Evolutionary conservation across 1,284 basidiomycete species (phyloP), one percentile per base, ranked within the genome.

Genomic region (Neolentinus lepideus): DNA sequence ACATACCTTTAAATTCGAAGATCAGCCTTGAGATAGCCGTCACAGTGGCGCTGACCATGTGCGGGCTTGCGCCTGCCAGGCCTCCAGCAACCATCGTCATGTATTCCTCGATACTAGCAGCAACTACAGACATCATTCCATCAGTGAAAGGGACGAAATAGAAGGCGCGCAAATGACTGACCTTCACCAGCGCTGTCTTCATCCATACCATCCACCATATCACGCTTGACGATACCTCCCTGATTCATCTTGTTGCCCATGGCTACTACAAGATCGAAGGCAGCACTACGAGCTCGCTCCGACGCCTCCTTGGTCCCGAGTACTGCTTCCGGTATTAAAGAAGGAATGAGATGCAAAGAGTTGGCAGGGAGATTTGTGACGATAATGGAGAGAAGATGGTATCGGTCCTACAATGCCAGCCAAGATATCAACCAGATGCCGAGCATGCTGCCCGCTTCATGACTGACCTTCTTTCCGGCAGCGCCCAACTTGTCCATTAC

Each of bases 271-370:
- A 98, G 73, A 36, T 95, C 92, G 67, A 96, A 99, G 1, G 95
- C 95, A 9, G 88, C 91, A 58, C 81, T 81, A 52, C 97, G 82
- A 0, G 94, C 89, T 63, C 92, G 93, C 68, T 96, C 94, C 35
- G 97, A 98, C 8, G 94, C 92, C 69, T 99, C 97, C 69, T 99
- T 99, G 26, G 95, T 98, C 1, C 93, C 95, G n/a, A 99, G 75
- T 2, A 98, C 90, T 14, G 92, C 94, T 73, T 99, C 97, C 1
- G 96, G 93, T 52, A 99, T 89, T 52, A 99, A 75, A 2, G 88
- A 85, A 1, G 94, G 91, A 51, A 99, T 84, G 53, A 95, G 72
- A 65, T 98, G 91, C 58, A 99, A 73, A 27, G 88, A 79, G 16
- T 84, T 80, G 1, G 81, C 69, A 0, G 91, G 88, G 29, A 98